A percentile compares a stretch with the other conserved stretches of the same genome.
Conservation (phyloP, 2,329 filamentous ascomycete species). For the Diaporthe aspalathi region DNA sequence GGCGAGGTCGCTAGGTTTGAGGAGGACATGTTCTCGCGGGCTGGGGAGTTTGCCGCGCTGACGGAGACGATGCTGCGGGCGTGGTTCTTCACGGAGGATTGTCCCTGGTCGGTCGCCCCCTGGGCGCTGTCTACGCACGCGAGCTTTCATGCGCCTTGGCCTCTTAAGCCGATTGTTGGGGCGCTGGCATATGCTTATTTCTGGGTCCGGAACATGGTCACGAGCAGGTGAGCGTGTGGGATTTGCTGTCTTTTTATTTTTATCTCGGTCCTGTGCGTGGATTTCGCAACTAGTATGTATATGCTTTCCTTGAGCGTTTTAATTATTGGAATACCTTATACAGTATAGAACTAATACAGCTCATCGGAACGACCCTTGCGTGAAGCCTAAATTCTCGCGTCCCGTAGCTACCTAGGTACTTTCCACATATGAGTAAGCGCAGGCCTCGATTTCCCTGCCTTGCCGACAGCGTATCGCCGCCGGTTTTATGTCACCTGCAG, state of each 20-base stretch:
- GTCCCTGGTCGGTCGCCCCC: slow-evolving; percentile 57
- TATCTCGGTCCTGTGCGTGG: not conserved
- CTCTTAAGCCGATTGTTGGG: slow-evolving; percentile 48
- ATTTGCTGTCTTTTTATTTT: not conserved
- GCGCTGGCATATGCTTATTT: slow-evolving; percentile 47
- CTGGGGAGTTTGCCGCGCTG: slow-evolving; percentile 45
- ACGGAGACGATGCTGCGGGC: slow-evolving; percentile 51
- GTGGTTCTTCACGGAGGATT: slow-evolving; percentile 60
- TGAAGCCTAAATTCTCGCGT: not conserved
- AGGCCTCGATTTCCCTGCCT: not conserved
- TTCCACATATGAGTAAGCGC: not conserved
- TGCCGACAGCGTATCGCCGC: no score
- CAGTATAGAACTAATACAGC: not conserved
- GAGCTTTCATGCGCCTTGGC: slow-evolving; percentile 46
- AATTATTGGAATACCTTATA: not conserved
- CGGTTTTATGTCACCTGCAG: not conserved
- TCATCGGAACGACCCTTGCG: not conserved
- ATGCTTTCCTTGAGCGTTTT: not conserved
- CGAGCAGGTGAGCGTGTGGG: not conserved
- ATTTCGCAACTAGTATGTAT: not conserved
- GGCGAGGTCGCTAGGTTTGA: slow-evolving; percentile 51
- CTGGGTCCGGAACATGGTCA: slow-evolving; percentile 23
- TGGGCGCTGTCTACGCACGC: slow-evolving; percentile 48
- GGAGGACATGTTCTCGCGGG: slow-evolving; percentile 52
- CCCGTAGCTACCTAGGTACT: no score